Evolutionary conservation across 441 rosid genomes (phyloP).

Genomic region (Erodium trifolium): DNA sequence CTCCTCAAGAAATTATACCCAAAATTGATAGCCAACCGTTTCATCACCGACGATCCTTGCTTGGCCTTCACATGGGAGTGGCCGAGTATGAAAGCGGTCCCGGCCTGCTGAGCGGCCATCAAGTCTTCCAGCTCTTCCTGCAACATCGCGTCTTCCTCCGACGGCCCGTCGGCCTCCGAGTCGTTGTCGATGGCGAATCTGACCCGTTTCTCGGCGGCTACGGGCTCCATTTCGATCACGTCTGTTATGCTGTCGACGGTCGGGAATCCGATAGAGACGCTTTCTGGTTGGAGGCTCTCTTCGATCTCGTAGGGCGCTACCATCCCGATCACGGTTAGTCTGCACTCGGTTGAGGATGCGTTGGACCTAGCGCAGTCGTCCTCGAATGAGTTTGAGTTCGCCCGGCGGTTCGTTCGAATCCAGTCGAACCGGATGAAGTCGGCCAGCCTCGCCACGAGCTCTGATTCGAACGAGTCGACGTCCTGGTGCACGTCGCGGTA

Average conservation of each 20-base stretch:
- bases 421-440: conserved; percentile 81
- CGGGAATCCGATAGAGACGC: conserved; percentile 62
- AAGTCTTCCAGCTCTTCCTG: conserved; percentile 67
- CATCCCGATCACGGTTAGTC: conserved; percentile 74
- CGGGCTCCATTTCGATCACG: conserved; percentile 57
- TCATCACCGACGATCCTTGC: conserved; percentile 75
- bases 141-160: conserved; percentile 28
- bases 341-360: conserved; percentile 57
- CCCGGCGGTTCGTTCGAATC: conserved; percentile 26
- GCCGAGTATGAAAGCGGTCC: conserved; percentile 84
- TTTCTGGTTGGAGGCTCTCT: conserved; percentile 54
- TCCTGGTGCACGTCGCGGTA: conserved; percentile 98
- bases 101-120: conserved; percentile 57
- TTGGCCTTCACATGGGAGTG: conserved; percentile 86
- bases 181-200: conserved; percentile 62
- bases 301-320: conserved; percentile 47
- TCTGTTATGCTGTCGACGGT: conserved; percentile 60
- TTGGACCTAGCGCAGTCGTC: conserved; percentile 44
- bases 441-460: conserved; percentile 57
- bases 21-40: conserved; percentile 62
- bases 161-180: conserved; percentile 23
- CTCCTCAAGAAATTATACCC: conserved; percentile 83
- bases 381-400: conserved; percentile 20
- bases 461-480: conserved; percentile 87
- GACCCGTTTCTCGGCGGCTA: conserved; percentile 39